These are phyloP conservation scores for Suhomyces prunicola DNA, from an alignment of 805 yeast species.

Conservation along the genomic window DNA sequence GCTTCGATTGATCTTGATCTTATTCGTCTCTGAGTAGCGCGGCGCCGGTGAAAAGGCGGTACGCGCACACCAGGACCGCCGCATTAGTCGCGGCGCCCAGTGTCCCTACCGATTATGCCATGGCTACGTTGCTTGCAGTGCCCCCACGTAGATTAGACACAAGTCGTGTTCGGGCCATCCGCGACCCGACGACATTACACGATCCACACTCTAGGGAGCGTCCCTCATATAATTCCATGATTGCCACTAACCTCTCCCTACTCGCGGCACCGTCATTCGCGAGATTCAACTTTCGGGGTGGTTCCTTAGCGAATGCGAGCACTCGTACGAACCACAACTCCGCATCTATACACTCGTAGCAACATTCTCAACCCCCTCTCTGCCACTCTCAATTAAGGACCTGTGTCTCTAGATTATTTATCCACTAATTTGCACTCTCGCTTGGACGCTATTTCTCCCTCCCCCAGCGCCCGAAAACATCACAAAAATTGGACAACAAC, in stretches of 20 bases:
- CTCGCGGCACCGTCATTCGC: background rate
- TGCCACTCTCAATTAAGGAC: too few species aligned
- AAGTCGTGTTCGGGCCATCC: background rate
- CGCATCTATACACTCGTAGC: background rate
- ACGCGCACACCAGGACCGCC: background rate
- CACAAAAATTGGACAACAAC: slow-evolving; percentile 4
- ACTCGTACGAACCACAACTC: too few species aligned
- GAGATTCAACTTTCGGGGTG: background rate
- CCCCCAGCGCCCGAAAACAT: background rate
- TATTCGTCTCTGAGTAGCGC: too few species aligned
- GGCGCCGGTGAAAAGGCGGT: background rate
- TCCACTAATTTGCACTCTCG: background rate
- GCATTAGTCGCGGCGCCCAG: background rate
- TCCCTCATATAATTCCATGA: background rate
- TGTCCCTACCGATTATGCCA: background rate
- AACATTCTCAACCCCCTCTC: background rate
- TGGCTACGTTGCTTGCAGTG: background rate
- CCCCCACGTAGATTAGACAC: background rate
- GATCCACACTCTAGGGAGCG: background rate
- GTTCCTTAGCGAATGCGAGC: background rate
- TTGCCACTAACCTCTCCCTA: background rate
- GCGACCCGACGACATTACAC: background rate
- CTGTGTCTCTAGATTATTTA: background rate
- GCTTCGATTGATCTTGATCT: too few species aligned
- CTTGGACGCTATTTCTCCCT: background rate